Evolutionary conservation across 768 basidiomycete genomes (phyloP), one percentile per base, ranked within the genome.

Genomic region (Rhizopogon rudus): DNA sequence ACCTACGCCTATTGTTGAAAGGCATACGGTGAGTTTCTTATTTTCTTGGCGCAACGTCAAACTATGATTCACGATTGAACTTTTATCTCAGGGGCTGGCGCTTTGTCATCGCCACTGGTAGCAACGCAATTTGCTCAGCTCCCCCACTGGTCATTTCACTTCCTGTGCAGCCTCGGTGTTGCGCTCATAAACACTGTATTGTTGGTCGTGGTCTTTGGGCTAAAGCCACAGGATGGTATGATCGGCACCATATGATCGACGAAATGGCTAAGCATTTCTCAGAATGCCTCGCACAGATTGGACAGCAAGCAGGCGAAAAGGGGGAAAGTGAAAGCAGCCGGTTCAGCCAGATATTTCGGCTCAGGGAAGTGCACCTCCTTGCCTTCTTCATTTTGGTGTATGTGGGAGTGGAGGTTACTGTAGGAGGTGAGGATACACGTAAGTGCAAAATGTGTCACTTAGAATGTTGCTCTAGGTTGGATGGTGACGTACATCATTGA

Each of bases 211-310:
- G 79, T 88, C 17, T 92, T 93, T 72, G 75, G 80, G 13, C 70
- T 86, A 55, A 82, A 82, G 65, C 77, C 73, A 0, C 86, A 90
- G 63, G 84, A 92, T 61, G 83, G 89, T 84, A 56, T 6, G 65
- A 53, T 13, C 29, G 12, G 46, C 9, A 35, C 58, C 14, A 9
- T 5, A 12, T 5, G n/a, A 40, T 46, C 40, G 37, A 28, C 22
- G 2, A 43, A 35, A 40, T 54, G 6, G 51, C 3, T 17, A n/a
- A n/a, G 28, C 40, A n/a, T 20, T 13, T 12, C 16, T 33, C 56
- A 77, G 77, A 73, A 45, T 71, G 68, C 51, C 64, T 77, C 22
- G 60, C 62, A 3, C 65, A 71, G 52, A 70, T 73, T 40, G 77
- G 74, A 28, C 68, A 74, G 57, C 44, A 54, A 3, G 51, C 61